Evolutionary conservation across 441 rosid species (phyloP).

Genomic region (Pelargonium exstipulatum): DNA sequence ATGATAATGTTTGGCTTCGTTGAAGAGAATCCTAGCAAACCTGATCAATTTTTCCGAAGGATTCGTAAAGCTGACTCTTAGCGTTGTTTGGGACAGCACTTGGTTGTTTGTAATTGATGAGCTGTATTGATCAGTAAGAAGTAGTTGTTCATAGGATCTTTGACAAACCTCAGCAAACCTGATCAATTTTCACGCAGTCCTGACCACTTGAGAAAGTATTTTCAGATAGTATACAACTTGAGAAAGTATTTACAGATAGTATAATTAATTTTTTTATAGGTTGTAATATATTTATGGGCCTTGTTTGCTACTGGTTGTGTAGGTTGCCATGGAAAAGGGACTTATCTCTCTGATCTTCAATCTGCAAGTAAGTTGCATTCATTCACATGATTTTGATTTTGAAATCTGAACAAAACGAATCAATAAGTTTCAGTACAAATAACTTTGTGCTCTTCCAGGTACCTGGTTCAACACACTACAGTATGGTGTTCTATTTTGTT

Average conservation of each 20-base stretch:
- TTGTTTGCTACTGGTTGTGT: conserved; percentile 20
- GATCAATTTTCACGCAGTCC: not conserved
- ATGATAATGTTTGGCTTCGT: no score
- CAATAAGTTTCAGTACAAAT: conserved; percentile 15
- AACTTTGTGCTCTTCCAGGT: conserved; percentile 44
- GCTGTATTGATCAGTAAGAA: no score
- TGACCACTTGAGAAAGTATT: not conserved
- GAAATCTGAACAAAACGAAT: conserved; percentile 12
- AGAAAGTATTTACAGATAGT: conserved; percentile 8
- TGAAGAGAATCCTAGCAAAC: no score
- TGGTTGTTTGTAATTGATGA: no score
- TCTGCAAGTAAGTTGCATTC: conserved; percentile 72
- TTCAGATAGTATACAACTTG: conserved; percentile 7
- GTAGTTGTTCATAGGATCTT: no score
- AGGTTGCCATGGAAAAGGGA: conserved; percentile 95
- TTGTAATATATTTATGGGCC: conserved; percentile 8
- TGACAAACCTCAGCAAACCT: not conserved
- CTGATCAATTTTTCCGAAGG: no score
- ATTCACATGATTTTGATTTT: conserved; percentile 19
- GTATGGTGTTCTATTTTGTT: conserved; percentile 97
- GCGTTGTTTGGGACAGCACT: no score
- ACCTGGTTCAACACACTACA: conserved; percentile 93
- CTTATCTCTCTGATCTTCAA: conserved; percentile 79
- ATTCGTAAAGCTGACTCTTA: no score
- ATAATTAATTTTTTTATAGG: not conserved